Evolutionary conservation across 2,329 filamentous ascomycete genomes (phyloP), one percentile per base, ranked within the genome.

Genomic region (Dothideomycetes sp.): DNA sequence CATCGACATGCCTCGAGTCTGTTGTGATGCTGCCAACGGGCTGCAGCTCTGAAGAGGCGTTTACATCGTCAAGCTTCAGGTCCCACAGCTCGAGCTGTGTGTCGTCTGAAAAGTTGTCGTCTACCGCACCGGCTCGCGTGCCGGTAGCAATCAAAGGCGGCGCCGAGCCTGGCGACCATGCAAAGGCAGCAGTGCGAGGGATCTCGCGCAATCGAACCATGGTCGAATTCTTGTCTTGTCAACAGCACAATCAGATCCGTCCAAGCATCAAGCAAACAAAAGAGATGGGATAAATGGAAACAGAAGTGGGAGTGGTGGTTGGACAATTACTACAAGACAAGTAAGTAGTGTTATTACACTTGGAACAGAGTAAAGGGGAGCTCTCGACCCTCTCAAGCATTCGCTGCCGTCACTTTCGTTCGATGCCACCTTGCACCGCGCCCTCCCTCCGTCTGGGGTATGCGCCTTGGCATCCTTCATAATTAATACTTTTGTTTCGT

Each of bases 151-250:
- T 71, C 52, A 94, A 72, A 53, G 89, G 87, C 52, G 80, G 78
- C 27, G 76, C 74, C 36, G 84, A 68, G 53, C 80, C 84, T 18
- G 88, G 83, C 52, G 86, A 94, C 89, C 91, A 98, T 58, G 91
- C 86, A 64, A 98, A 98, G 56, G 89, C 84, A 64, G 89, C 91
- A 57, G 91, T 98, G 67, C 91, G 80, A 62, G 87, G 84, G 59
- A 98, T 93, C 71, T 96, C 88, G 73, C 89, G 80, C 65, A 96
- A 74, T 69, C 87, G 84, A 66, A 95, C 89, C 91, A 98, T 98
- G 64, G 47, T 57, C 24, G 45, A 12, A 23, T 28, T 13, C 20
- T 29, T 33, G 8, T 7, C 7, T 12, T 25, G 18, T 41, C 7
- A 29, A 29, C 30, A 41, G 31, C 16, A 41, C 16, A 18, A 28